Evolutionary conservation across 768 basidiomycete species (phyloP).

Genomic region (Steccherinum ochraceum): DNA sequence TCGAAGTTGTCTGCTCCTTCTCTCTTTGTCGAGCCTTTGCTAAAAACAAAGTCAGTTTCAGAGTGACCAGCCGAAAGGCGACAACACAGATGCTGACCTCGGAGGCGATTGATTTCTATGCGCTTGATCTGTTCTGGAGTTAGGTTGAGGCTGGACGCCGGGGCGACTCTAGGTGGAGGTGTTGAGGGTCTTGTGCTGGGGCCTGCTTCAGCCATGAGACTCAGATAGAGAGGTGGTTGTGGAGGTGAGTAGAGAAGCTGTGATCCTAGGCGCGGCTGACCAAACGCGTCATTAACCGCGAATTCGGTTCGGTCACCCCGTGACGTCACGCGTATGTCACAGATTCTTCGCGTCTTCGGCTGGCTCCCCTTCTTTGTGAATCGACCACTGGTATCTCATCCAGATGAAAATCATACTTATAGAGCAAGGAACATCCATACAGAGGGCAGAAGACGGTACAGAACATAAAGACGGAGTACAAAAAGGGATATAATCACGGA

Average conservation of each 20-base stretch:
- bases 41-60: conserved; percentile 18
- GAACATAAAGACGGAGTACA: too few relatives aligned
- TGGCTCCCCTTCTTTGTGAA: too few relatives aligned
- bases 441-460: too few relatives aligned
- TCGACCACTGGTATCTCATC: too few relatives aligned
- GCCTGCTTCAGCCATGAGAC: conserved; percentile 8
- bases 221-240: neutral
- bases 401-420: too few relatives aligned
- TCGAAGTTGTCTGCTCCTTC: conserved; percentile 46
- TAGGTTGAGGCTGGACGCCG: conserved; percentile 20
- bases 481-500: neutral
- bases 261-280: too few relatives aligned
- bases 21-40: conserved; percentile 74
- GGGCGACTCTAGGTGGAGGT: conserved; percentile 21
- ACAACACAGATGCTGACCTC: conserved; percentile 42
- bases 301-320: too few relatives aligned
- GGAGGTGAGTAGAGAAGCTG: neutral
- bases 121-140: conserved; percentile 67
- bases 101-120: conserved; percentile 74
- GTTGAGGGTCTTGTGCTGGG: conserved; percentile 28
- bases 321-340: neutral
- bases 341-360: too few relatives aligned
- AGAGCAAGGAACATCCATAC: too few relatives aligned
- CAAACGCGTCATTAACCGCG: too few relatives aligned
- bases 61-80: neutral